phyloP scores from a whole-genome alignment of 139 green algal genomes.

The Cymbomonas tetramitiformis region DNA sequence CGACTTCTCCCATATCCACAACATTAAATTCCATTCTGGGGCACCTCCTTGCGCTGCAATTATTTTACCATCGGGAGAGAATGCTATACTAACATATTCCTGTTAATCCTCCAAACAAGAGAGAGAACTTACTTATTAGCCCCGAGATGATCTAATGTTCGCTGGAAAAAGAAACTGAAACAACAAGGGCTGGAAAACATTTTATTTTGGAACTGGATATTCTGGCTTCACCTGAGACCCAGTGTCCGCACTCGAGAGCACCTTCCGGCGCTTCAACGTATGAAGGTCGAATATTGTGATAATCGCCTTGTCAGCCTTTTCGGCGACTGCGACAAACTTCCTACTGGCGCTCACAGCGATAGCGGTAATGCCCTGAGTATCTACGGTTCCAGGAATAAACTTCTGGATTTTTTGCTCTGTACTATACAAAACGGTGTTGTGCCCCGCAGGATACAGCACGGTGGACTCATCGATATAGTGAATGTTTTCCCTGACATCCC shows the following conservation, averaged over 20 bases:
- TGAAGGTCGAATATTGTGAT: constrained; percentile 74
- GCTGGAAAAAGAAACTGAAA: too few species aligned
- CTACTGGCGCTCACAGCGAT: constrained; percentile 48
- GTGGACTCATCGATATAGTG: constrained; percentile 56
- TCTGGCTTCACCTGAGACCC: not conserved
- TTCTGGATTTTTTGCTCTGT: constrained; percentile 36
- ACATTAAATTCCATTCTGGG: constrained; percentile 70
- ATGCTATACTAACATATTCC: constrained; percentile 70
- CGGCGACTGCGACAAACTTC: constrained; percentile 57
- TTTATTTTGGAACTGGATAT: too few species aligned
- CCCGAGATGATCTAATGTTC: too few species aligned
- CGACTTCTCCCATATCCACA: constrained; percentile 79
- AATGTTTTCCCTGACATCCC: constrained; percentile 48
- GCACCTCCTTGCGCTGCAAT: constrained; percentile 59
- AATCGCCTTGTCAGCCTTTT: constrained; percentile 39
- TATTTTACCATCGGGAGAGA: constrained; percentile 63
- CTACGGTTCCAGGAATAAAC: constrained; percentile 21
- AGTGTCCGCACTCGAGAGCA: constrained; percentile 45
- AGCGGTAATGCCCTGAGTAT: constrained; percentile 51
- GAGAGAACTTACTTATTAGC: too few species aligned
- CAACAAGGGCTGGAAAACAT: too few species aligned
- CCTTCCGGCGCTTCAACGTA: constrained; percentile 70
- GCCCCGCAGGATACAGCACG: constrained; percentile 56
- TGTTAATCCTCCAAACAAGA: too few species aligned
- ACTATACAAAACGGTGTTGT: constrained; percentile 59